These are phyloP conservation scores for Arxiozyma bovina DNA, from an alignment of 1,139 yeast species.

Conservation along the genomic window DNA sequence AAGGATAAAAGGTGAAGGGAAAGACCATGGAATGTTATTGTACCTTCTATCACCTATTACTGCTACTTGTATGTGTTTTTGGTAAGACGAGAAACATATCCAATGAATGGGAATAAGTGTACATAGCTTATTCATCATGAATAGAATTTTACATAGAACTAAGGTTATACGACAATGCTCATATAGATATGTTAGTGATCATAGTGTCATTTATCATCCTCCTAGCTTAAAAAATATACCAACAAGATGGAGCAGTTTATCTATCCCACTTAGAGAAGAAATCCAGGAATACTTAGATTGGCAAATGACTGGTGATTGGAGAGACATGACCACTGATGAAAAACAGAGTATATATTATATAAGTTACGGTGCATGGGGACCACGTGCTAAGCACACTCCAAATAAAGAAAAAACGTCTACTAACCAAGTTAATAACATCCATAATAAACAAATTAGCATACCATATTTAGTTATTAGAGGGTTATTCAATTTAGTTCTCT, in stretches of 20 bases:
- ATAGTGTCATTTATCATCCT: slow-evolving; percentile 17
- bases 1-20: too few relatives aligned
- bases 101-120: background rate
- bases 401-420: background rate
- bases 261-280: slow-evolving; percentile 36
- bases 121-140: background rate
- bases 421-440: too few relatives aligned
- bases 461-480: slow-evolving; percentile 19
- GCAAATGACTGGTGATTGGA: slow-evolving; percentile 38
- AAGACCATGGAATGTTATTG: too few relatives aligned
- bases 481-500: slow-evolving; percentile 18
- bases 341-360: slow-evolving; percentile 31
- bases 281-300: slow-evolving; percentile 38
- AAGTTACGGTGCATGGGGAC: slow-evolving; percentile 26
- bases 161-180: background rate
- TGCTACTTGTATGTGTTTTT: too few relatives aligned
- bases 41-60: too few relatives aligned
- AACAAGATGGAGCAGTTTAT: slow-evolving; percentile 33
- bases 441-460: background rate
- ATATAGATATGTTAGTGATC: background rate
- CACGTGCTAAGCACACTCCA: slow-evolving; percentile 12
- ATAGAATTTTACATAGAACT: background rate
- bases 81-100: background rate
- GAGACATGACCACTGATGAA: slow-evolving; percentile 31
- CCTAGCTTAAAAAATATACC: slow-evolving; percentile 18